These are phyloP conservation scores for Kalmusia sp. DNA, from an alignment of 2,329 filamentous ascomycete genomes.

Conservation along the genomic window DNA sequence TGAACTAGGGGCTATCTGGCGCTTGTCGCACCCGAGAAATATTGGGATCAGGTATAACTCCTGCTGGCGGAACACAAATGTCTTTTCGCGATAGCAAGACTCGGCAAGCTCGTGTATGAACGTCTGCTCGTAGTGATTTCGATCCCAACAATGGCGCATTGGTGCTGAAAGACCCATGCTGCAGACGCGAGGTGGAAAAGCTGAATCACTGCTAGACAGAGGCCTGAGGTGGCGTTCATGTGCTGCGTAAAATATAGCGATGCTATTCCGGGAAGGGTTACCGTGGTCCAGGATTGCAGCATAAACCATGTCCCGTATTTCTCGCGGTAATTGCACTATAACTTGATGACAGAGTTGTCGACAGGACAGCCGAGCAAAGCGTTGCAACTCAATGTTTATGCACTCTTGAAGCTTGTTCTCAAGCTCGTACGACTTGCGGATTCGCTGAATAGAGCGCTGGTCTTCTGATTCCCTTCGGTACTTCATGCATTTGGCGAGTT, in stretches of 20 bases:
- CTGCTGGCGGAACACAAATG: background rate
- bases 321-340: background rate
- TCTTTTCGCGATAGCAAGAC: background rate
- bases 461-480: too few species aligned
- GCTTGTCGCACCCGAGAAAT: background rate
- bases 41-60: background rate
- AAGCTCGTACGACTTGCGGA: background rate
- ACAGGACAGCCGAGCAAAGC: background rate
- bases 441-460: too few species aligned
- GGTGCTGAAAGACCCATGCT: background rate
- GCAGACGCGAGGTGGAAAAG: background rate
- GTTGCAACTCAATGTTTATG: background rate
- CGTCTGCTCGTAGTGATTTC: background rate
- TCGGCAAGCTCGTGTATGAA: background rate
- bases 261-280: background rate
- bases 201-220: background rate
- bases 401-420: background rate
- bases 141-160: background rate
- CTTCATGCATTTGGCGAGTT: too few species aligned
- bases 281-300: background rate
- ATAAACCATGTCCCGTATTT: slow-evolving; percentile 1
- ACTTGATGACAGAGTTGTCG: background rate
- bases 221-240: background rate
- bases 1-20: background rate
- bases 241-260: background rate